Evolutionary conservation across 129 eudicot species (phyloP).

Genomic region (Flaveria robusta): DNA sequence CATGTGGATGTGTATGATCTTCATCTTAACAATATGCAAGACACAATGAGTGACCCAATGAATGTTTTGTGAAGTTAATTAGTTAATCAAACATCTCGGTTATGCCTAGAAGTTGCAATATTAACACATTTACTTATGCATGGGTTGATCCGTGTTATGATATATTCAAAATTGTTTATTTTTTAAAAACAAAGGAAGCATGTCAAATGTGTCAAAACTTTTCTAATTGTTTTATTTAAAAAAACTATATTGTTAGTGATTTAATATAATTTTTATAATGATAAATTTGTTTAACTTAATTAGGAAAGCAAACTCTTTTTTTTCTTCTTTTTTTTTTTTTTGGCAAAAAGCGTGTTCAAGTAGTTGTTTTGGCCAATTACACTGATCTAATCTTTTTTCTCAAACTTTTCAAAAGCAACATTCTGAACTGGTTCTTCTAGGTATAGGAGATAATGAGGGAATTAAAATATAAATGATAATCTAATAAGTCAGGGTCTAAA

Average conservation of each 20-base stretch:
- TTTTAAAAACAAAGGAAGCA: neutral
- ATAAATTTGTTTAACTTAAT: no score
- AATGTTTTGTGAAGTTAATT: constrained; percentile 69
- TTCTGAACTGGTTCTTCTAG: constrained; percentile 50
- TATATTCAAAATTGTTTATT: neutral
- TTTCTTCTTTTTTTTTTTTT: no score
- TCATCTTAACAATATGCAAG: constrained; percentile 73
- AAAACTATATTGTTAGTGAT: neutral
- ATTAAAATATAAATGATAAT: no score
- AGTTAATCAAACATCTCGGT: neutral
- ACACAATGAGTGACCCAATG: constrained; percentile 79
- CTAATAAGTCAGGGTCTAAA: no score
- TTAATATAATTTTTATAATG: neutral
- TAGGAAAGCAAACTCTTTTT: no score
- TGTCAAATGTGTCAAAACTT: neutral
- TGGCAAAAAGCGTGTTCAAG: neutral
- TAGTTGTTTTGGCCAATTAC: neutral
- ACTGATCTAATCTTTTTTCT: neutral
- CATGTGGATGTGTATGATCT: constrained; percentile 45
- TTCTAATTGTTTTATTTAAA: neutral
- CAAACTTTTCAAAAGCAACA: constrained; percentile 54
- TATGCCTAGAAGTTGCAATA: neutral
- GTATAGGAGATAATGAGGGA: constrained; percentile 65
- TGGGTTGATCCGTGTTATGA: no score
- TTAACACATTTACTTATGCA: neutral